Conservation (phyloP, 2,329 filamentous ascomycete genomes). For the Paraphaeosphaeria minitans region DNA sequence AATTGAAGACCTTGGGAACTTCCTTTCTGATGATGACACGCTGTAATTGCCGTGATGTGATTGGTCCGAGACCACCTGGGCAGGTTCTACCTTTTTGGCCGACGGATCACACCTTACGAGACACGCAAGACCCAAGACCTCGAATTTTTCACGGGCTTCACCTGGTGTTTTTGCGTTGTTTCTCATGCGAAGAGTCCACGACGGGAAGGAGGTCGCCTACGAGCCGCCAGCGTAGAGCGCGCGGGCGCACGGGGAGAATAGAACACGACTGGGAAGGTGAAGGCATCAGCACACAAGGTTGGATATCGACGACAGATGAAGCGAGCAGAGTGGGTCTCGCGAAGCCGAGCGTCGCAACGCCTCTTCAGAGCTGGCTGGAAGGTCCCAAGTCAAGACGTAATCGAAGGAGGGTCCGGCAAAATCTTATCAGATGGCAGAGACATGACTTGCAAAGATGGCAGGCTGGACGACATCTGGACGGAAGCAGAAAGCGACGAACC, state of each 20-base stretch:
- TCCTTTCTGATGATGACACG: not conserved
- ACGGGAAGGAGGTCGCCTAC: not conserved
- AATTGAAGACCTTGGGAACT: not conserved
- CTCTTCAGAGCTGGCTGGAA: conserved; percentile 4
- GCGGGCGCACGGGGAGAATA: not conserved
- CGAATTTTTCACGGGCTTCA: not conserved
- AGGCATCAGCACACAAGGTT: conserved; percentile 5
- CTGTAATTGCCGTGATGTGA: not conserved
- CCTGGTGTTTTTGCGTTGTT: not conserved
- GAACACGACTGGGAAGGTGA: not conserved
- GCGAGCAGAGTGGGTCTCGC: conserved; percentile 9
- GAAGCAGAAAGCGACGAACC: not conserved
- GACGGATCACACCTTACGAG: too few relatives aligned
- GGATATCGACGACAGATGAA: not conserved
- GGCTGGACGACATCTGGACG: not conserved
- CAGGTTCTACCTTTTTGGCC: too few relatives aligned
- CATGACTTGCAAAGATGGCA: not conserved
- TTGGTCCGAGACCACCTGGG: not conserved
- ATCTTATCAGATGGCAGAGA: conserved; percentile 4
- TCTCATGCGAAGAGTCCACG: not conserved
- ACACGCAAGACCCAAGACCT: not conserved
- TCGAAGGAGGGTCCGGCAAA: not conserved
- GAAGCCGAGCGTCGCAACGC: conserved; percentile 4
- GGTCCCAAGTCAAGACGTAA: conserved; percentile 7
- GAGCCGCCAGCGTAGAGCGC: not conserved